These are phyloP conservation scores for Fusarium anguioides DNA, from an alignment of 2,329 filamentous ascomycete genomes.

Conservation along the genomic window DNA sequence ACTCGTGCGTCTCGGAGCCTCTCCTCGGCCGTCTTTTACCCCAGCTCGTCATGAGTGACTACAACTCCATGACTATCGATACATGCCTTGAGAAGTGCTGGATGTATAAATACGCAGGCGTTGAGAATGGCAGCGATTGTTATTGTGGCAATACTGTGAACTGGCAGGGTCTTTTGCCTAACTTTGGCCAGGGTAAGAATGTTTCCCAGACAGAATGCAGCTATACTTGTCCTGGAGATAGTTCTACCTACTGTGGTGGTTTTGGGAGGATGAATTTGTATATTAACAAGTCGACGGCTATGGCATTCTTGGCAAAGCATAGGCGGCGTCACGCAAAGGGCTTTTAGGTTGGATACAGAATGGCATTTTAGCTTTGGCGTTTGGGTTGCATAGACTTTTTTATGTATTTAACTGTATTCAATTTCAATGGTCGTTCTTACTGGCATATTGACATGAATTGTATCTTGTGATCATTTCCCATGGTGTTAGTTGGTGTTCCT, in stretches of 20 bases:
- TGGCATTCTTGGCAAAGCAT: constrained; percentile 19
- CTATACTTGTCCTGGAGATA: constrained; percentile 51
- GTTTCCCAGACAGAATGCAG: constrained; percentile 48
- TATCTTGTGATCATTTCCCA: not conserved
- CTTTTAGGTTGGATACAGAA: not conserved
- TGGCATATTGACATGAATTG: not conserved
- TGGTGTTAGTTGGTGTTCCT: no score
- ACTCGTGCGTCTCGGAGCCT: constrained; percentile 52
- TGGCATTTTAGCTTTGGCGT: not conserved
- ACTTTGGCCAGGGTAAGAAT: constrained; percentile 44
- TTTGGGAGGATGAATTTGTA: constrained; percentile 50
- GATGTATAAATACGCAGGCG: constrained; percentile 50
- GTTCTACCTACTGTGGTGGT: constrained; percentile 48
- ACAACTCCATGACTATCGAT: constrained; percentile 49
- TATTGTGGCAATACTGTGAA: constrained; percentile 52
- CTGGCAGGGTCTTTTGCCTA: constrained; percentile 38
- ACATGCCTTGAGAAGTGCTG: constrained; percentile 49
- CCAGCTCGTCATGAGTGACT: constrained; percentile 46
- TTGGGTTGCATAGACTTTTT: not conserved
- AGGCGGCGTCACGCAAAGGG: constrained; percentile 1
- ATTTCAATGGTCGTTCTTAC: no score
- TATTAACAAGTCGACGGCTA: constrained; percentile 33
- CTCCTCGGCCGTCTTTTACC: constrained; percentile 48
- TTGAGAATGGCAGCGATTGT: constrained; percentile 54
- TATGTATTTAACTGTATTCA: not conserved